Evolutionary conservation across 257 asterid species (phyloP), one percentile per base, ranked within the genome.

Genomic region (Capsicum baccatum): DNA sequence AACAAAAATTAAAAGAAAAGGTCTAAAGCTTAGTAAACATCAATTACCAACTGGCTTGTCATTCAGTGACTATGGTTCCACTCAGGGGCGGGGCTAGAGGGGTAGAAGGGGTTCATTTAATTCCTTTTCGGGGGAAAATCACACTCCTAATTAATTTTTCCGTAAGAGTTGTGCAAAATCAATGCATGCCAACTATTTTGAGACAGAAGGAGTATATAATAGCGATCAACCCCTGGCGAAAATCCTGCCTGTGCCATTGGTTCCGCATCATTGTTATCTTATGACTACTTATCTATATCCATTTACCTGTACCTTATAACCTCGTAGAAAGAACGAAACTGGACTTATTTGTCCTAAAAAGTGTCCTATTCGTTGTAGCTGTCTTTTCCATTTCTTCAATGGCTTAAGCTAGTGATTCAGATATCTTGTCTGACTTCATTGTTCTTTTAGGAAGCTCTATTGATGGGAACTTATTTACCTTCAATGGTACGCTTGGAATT

Each of bases 401-500:
- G 48, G 74, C 26, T 68, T 3, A 68, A 68, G 76, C 26, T 37
- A 37, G 21, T 68, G 76, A 68, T 37, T 52, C 14, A 0, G 52
- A 15, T 15, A 68, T 37, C 76, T 68, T 37, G 7, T 68, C 76
- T 15, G 76, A 68, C 52, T 68, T 14, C 76, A 68, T 68, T 68
- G 76, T 68, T 68, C 76, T 21, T 68, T 21, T 2, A 37, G 76
- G 52, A 68, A 68, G 76, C 6, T 7, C 52, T 21, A 37, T 37
- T 37, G 52, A 37, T 37, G 52, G 52, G 52, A 68, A 68, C 52
- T 68, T 68, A 37, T 68, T 68, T 68, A 37, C 76, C 76, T 68
- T 68, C 76, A 68, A 37, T 14, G 76, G 76, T 1, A 68, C 52
- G 0, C 76, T 21, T 68, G 76, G 6, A 6, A 68, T 37, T 14